phyloP scores from a whole-genome alignment of 441 rosid species.

The Populus hybrid region DNA sequence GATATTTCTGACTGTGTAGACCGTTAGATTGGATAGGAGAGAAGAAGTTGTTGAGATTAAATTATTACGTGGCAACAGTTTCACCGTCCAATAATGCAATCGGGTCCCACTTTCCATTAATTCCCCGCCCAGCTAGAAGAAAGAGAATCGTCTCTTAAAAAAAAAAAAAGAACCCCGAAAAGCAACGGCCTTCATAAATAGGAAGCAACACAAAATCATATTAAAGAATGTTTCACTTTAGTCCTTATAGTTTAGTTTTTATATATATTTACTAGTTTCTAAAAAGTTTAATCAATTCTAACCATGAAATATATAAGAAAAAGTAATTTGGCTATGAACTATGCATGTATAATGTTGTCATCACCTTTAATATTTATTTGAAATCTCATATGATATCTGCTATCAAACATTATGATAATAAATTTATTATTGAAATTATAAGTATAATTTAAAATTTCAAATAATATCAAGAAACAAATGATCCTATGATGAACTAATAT shows the following conservation, averaged over 20 bases:
- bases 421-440: no score
- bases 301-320: not conserved
- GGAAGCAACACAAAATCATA: not conserved
- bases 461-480: no score
- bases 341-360: not conserved
- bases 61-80: constrained; percentile 51
- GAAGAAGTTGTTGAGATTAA: not conserved
- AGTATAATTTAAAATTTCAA: no score
- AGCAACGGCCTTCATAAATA: not conserved
- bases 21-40: not conserved
- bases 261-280: no score
- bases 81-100: constrained; percentile 23
- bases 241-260: not conserved
- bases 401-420: no score
- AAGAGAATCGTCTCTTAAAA: not conserved
- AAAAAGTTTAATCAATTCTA: not conserved
- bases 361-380: not conserved
- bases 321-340: no score
- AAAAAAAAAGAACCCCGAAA: not conserved
- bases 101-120: constrained; percentile 13
- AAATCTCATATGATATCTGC: not conserved
- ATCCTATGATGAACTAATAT: no score
- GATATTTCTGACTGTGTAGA: not conserved
- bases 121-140: constrained; percentile 40
- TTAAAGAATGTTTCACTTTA: not conserved